Percentiles rank a stretch among this genome's conserved stretches.
Conservation (phyloP, 805 yeast species). For the Kuraishia hungarica region DNA sequence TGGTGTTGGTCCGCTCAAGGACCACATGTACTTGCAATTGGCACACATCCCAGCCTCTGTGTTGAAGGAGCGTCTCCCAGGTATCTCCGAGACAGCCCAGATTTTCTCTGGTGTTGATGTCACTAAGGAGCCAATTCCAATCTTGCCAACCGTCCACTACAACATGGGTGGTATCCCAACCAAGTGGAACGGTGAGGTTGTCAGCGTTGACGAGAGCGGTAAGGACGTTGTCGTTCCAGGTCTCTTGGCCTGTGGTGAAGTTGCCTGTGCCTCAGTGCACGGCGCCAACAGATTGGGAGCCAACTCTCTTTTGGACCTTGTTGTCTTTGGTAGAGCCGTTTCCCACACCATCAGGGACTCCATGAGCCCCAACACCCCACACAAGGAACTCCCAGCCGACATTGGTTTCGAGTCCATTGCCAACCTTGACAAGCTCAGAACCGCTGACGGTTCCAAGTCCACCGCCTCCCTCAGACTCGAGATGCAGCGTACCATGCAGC, state of each 20-base stretch:
- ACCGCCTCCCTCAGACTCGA: conserved; percentile 85
- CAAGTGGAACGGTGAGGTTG: conserved; percentile 91
- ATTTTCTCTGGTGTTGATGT: conserved; percentile 99
- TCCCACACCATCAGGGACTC: conserved; percentile 83
- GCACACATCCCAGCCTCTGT: conserved; percentile 90
- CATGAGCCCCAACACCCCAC: conserved; percentile 84
- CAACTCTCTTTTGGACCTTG: conserved; percentile 91
- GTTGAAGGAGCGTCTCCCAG: conserved; percentile 92
- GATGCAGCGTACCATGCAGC: conserved; percentile 96
- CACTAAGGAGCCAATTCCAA: conserved; percentile 98
- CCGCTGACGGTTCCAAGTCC: conserved; percentile 68
- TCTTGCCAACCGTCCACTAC: conserved; percentile 96
- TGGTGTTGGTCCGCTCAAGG: conserved; percentile 96
- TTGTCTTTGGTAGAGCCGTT: conserved; percentile 97
- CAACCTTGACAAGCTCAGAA: conserved; percentile 83
- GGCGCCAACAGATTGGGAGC: conserved; percentile 99
- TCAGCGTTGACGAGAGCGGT: conserved; percentile 77
- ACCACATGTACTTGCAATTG: conserved; percentile 91
- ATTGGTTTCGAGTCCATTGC: conserved; percentile 86
- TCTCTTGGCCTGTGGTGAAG: conserved; percentile 95
- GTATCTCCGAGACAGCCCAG: conserved; percentile 97
- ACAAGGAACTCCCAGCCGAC: conserved; percentile 73
- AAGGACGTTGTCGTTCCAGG: conserved; percentile 91
- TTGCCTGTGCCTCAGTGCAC: conserved; percentile 98
- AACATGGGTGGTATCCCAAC: conserved; percentile 99